Conservation (phyloP, 2,329 filamentous ascomycete genomes). For the Diaporthe citrichinensis region DNA sequence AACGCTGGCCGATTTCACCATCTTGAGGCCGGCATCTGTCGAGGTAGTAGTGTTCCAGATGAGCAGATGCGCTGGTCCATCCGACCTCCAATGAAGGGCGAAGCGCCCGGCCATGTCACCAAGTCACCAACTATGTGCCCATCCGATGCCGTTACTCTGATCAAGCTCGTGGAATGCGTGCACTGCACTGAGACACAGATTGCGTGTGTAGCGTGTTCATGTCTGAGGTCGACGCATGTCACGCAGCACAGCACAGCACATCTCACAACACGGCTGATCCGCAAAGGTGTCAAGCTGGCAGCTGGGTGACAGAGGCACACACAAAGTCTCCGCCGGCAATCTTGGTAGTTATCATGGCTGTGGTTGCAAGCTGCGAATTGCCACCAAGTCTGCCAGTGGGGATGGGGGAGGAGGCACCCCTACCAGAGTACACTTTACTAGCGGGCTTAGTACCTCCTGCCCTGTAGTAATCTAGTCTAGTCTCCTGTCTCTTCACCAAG, state of each 20-base stretch:
- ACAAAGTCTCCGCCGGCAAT: constrained; percentile 24
- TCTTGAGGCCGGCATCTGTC: constrained; percentile 18
- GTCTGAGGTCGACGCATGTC: constrained; percentile 37
- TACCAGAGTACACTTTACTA: not conserved
- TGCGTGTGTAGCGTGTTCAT: constrained; percentile 35
- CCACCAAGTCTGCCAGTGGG: not conserved
- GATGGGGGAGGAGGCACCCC: not conserved
- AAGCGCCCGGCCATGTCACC: not conserved
- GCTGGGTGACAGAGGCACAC: constrained; percentile 14
- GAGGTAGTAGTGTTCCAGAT: constrained; percentile 13
- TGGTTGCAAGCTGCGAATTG: not conserved
- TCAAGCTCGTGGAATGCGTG: constrained; percentile 39
- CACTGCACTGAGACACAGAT: constrained; percentile 38
- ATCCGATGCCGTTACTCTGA: constrained; percentile 41
- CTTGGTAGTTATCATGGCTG: not conserved
- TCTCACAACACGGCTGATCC: constrained; percentile 35
- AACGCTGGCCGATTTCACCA: not conserved
- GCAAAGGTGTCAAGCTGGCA: constrained; percentile 35
- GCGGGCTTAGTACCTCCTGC: not conserved
- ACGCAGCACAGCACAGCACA: constrained; percentile 21
- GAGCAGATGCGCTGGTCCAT: constrained; percentile 26
- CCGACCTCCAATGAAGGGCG: not conserved
- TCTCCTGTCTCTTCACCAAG: not conserved
- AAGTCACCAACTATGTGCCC: constrained; percentile 21
- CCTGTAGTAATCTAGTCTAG: not conserved